phyloP scores from a whole-genome alignment of 441 rosid species.

The Adansonia rubrostipa region DNA sequence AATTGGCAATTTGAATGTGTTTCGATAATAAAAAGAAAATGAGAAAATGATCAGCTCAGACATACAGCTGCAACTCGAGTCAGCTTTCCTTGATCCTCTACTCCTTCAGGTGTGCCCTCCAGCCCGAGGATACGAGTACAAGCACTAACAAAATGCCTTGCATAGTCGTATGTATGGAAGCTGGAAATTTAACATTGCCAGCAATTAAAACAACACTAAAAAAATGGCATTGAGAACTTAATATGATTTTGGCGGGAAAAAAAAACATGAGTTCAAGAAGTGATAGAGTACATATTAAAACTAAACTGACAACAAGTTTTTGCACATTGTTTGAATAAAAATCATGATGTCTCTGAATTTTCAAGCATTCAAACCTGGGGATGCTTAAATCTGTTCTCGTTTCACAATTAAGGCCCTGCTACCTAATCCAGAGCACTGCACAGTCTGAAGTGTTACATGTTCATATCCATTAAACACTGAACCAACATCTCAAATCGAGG shows the following conservation, averaged over 20 bases:
- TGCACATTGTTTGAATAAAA: neutral
- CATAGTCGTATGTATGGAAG: constrained; percentile 84
- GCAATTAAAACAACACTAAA: constrained; percentile 2
- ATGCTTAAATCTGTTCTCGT: neutral
- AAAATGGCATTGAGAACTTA: neutral
- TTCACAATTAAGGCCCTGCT: no score
- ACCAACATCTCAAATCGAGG: constrained; percentile 1
- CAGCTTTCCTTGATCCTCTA: constrained; percentile 81
- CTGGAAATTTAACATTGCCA: constrained; percentile 40
- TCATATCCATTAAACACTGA: neutral
- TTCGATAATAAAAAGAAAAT: neutral
- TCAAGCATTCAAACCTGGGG: constrained; percentile 13
- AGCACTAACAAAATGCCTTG: constrained; percentile 87
- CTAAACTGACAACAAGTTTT: neutral
- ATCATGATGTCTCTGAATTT: neutral
- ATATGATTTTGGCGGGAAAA: constrained; percentile 10
- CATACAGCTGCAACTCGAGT: constrained; percentile 81
- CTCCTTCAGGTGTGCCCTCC: constrained; percentile 89
- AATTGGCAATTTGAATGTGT: neutral
- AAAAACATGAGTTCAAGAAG: constrained; percentile 23
- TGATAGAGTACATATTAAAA: neutral
- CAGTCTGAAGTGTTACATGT: neutral
- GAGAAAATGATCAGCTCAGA: constrained; percentile 32
- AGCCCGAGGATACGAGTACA: constrained; percentile 88
- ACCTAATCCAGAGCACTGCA: neutral